These are phyloP conservation scores for Euclidium syriacum DNA, from an alignment of 345 rosid genomes.

Conservation along the genomic window DNA sequence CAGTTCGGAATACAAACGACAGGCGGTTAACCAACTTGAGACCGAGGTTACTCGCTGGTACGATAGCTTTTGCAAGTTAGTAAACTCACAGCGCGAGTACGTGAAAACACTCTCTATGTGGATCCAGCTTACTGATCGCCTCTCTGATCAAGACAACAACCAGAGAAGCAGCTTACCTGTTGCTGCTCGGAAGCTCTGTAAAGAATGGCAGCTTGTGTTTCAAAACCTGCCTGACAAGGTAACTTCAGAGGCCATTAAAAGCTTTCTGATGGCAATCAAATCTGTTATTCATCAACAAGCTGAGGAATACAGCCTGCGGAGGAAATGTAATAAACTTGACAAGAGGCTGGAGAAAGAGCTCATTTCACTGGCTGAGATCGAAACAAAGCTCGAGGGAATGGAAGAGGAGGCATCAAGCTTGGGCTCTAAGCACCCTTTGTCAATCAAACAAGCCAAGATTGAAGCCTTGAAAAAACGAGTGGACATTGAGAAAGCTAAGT, in stretches of 20 bases:
- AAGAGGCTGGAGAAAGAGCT: conserved; percentile 64
- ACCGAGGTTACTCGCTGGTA: conserved; percentile 70
- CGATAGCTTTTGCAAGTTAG: conserved; percentile 66
- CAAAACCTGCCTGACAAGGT: conserved; percentile 71
- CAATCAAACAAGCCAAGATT: conserved; percentile 53
- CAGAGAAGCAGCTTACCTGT: conserved; percentile 40
- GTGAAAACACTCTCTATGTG: conserved; percentile 59
- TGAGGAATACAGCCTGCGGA: conserved; percentile 52
- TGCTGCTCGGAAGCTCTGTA: conserved; percentile 52
- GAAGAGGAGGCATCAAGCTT: conserved; percentile 38
- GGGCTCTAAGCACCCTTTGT: conserved; percentile 68
- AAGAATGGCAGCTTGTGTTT: conserved; percentile 57
- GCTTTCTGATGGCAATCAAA: conserved; percentile 53
- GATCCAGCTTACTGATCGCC: conserved; percentile 58
- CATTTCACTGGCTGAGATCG: conserved; percentile 48
- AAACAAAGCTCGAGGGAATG: conserved; percentile 45
- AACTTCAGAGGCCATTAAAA: conserved; percentile 63
- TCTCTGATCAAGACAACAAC: conserved; percentile 45
- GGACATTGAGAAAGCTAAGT: conserved; percentile 51
- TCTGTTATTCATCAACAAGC: conserved; percentile 53
- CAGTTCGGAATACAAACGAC: conserved; percentile 62
- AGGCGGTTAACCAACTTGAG: conserved; percentile 74
- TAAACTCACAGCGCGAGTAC: conserved; percentile 59
- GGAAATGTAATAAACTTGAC: conserved; percentile 53
- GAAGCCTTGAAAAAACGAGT: conserved; percentile 50